These are phyloP conservation scores for Croton laevigatus DNA, from an alignment of 441 rosid genomes.

Conservation along the genomic window DNA sequence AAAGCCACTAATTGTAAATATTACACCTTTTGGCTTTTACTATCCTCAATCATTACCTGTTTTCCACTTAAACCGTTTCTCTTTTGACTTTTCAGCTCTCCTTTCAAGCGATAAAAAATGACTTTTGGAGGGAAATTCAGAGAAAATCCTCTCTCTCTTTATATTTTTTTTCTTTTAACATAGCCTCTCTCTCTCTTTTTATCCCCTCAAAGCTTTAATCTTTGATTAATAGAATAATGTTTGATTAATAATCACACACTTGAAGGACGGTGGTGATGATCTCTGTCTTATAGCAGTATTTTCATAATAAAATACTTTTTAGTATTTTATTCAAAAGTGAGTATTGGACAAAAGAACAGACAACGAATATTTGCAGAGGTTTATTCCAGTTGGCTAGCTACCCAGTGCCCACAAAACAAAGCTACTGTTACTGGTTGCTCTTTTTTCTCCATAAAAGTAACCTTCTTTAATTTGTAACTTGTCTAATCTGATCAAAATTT, in stretches of 20 bases:
- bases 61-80: constrained; percentile 20
- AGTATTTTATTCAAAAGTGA: not conserved
- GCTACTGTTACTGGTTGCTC: constrained; percentile 15
- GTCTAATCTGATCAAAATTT: not conserved
- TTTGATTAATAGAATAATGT: not conserved
- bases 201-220: not conserved
- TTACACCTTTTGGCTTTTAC: not conserved
- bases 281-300: not conserved
- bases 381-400: not conserved
- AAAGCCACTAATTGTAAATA: not conserved
- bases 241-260: not conserved
- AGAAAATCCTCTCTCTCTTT: not conserved
- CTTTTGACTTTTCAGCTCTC: constrained; percentile 23
- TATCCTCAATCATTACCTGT: not conserved
- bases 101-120: constrained; percentile 12
- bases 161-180: too few species aligned
- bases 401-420: not conserved
- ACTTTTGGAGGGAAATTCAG: constrained; percentile 37
- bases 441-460: constrained; percentile 3
- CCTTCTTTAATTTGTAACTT: constrained; percentile 4
- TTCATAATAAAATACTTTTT: not conserved
- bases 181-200: not conserved
- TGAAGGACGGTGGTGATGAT: constrained; percentile 10
- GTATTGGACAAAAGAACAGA: constrained; percentile 19
- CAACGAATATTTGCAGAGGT: constrained; percentile 2